Conservation (phyloP, 495 filamentous ascomycete species). For the Peziza echinospora region DNA sequence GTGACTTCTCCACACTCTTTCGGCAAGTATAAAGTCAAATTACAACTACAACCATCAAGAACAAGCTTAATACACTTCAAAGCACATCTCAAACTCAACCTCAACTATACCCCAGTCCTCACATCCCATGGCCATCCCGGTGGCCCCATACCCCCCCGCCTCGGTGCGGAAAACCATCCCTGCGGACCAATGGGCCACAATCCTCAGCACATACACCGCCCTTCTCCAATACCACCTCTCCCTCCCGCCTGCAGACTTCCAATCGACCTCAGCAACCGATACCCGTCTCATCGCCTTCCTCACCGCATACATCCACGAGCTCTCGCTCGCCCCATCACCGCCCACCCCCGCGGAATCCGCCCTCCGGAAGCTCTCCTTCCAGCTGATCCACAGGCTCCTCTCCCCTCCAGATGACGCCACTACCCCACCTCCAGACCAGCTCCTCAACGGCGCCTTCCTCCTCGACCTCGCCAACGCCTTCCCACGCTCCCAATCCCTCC, state of each 20-base stretch:
- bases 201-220: conserved; percentile 4
- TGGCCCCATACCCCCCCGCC: conserved; percentile 11
- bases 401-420: background rate
- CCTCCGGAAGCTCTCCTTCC: conserved; percentile 4
- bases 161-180: conserved; percentile 5
- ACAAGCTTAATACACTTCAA: no score
- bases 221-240: conserved; percentile 9
- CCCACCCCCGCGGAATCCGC: background rate
- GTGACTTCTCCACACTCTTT: no score
- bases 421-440: background rate
- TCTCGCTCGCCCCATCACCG: background rate
- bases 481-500: background rate
- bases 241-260: conserved; percentile 5
- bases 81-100: no score
- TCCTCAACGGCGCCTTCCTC: conserved; percentile 7
- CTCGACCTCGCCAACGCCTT: conserved; percentile 1
- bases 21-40: no score
- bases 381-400: conserved; percentile 8
- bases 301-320: conserved; percentile 4
- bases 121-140: conserved; percentile 13
- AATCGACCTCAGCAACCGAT: background rate
- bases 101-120: no score
- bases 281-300: conserved; percentile 5
- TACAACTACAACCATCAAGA: no score
- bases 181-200: conserved; percentile 4